Base-by-base conservation (phyloP, 805 yeast species). In the Wickerhamiella brachini region DNA sequence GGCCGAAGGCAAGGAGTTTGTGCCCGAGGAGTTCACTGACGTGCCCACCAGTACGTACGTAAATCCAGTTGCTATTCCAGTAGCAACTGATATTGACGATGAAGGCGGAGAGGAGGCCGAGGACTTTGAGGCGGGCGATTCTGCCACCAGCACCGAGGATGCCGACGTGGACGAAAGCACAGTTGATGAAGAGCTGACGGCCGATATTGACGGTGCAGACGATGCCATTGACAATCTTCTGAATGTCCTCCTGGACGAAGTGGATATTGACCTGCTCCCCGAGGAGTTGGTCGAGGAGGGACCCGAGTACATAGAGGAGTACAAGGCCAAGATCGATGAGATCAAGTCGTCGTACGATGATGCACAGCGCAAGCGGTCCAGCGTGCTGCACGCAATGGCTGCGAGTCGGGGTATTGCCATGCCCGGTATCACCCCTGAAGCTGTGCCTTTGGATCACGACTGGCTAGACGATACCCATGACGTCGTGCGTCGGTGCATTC, bases 221-320 rank as follows among this genome's bases (percentile, higher is more conserved):
- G 72, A 95, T 57, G 70, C 72, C 15, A 66, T 75, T 15, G 73
- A 75, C 42, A 71, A 79, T 4, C 71, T 86, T 54, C 70, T 74
- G 2, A 76, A 77, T 15, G 78, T 75, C 56, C 68, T 78, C 20
- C 69, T 76, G 23, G 60, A 56, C 24, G 54, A 56, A 45, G 38
- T 54, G 21, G 49, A 57, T 17, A 42, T 52, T 13, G 61, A 59
- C 18, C 50, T 55, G 34, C 49, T 51, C 20, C 57, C 60, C 7
- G 60, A 59, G n/a, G 57, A 57, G 38, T 45, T 57, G 18, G 56
- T 59, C n/a, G 54, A 58, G 45, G 62, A 59, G 34, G 61, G 62
- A 24, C 57, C 57, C 29, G 62, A 59, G 44, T 60, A 61, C 2
- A 47, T 57, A 3, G 50, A 53, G 3, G 50, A 53, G 20, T 54